Evolutionary conservation across 495 filamentous ascomycete genomes (phyloP).

Genomic region (Neurospora tetraspora): DNA sequence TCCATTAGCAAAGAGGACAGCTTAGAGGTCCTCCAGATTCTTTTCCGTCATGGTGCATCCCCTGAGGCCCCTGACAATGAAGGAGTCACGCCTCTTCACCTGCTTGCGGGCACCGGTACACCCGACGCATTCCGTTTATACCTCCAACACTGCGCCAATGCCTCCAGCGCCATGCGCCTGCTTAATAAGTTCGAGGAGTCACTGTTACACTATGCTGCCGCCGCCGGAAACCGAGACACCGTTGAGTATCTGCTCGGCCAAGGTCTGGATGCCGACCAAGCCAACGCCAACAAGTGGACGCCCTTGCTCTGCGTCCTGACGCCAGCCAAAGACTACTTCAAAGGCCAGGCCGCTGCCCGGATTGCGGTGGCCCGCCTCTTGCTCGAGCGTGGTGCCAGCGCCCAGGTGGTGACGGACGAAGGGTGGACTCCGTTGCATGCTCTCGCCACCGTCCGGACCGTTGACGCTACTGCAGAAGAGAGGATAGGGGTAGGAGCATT

Average conservation of each 20-base stretch:
- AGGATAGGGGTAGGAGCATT: background rate
- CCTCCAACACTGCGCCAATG: background rate
- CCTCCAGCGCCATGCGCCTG: background rate
- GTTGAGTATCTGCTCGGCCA: constrained; percentile 9
- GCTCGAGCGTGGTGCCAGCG: constrained; percentile 8
- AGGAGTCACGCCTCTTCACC: constrained; percentile 7
- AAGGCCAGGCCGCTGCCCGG: background rate
- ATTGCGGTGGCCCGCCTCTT: background rate
- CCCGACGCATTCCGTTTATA: constrained; percentile 6
- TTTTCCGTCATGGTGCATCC: constrained; percentile 6
- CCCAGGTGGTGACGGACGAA: constrained; percentile 7
- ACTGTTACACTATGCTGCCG: constrained; percentile 14
- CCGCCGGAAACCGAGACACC: constrained; percentile 5
- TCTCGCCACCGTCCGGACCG: background rate
- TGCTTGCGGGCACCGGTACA: background rate
- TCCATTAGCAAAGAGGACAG: background rate
- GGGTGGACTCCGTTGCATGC: constrained; percentile 13
- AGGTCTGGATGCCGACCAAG: constrained; percentile 10
- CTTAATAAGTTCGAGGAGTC: constrained; percentile 8
- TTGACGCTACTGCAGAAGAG: background rate
- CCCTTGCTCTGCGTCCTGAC: constrained; percentile 15
- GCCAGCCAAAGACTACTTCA: background rate
- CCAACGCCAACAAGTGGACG: constrained; percentile 14
- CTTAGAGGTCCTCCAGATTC: background rate
- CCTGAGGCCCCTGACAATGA: constrained; percentile 1